phyloP scores from a whole-genome alignment of 768 basidiomycete genomes.

The Hypholoma fasciculare region DNA sequence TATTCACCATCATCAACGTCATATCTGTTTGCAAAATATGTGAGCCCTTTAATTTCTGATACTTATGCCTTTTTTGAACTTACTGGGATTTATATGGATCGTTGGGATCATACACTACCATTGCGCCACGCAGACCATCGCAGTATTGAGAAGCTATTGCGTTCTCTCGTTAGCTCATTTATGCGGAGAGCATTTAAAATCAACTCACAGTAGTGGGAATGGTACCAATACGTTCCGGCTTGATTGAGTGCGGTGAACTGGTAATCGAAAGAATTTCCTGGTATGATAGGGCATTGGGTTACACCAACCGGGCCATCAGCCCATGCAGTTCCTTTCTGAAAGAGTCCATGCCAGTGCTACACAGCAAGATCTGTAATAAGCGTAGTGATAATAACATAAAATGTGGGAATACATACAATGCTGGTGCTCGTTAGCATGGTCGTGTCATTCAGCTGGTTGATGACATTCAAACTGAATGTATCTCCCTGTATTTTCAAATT shows the following conservation, averaged over 20 bases:
- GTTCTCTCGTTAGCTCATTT: conserved; percentile 10
- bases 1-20: conserved; percentile 44
- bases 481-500: conserved; percentile 25
- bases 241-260: conserved; percentile 31
- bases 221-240: conserved; percentile 44
- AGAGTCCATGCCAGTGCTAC: conserved; percentile 47
- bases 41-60: no score
- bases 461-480: conserved; percentile 44
- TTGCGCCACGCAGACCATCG: conserved; percentile 49
- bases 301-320: conserved; percentile 39
- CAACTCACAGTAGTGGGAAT: conserved; percentile 25
- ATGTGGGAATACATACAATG: conserved; percentile 34
- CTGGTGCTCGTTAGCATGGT: conserved; percentile 50
- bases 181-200: not conserved
- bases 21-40: conserved; percentile 13
- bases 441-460: conserved; percentile 42
- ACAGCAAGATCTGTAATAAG: not conserved
- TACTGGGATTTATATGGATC: conserved; percentile 48
- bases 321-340: conserved; percentile 31
- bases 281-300: conserved; percentile 35
- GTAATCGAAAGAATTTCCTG: conserved; percentile 37
- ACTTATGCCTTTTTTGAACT: conserved; percentile 18
- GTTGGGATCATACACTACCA: conserved; percentile 43
- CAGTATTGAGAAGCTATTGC: conserved; percentile 47
- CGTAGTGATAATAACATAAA: not conserved